A percentile compares a stretch with the other conserved stretches of the same genome.
Conservation (phyloP, 163 green algal species). For the Volvox carteri region DNA sequence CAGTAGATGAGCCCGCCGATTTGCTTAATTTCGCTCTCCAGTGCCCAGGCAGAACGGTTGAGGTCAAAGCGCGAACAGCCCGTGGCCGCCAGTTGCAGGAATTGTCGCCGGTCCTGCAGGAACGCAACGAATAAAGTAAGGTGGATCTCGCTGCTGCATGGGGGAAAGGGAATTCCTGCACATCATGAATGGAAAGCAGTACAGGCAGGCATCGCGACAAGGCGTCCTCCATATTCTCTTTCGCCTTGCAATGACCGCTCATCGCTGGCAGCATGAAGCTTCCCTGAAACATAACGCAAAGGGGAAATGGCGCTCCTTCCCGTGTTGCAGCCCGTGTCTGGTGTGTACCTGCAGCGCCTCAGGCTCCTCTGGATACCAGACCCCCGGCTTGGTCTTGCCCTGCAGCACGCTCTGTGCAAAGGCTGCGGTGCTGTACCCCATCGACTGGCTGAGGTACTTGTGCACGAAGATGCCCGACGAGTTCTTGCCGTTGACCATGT, state of each 20-base stretch:
- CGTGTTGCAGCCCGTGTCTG: too few relatives aligned
- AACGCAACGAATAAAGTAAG: too few relatives aligned
- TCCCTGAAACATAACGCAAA: too few relatives aligned
- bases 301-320: too few relatives aligned
- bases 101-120: constrained; percentile 59
- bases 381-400: constrained; percentile 89
- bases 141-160: too few relatives aligned
- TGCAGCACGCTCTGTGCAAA: constrained; percentile 91
- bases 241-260: too few relatives aligned
- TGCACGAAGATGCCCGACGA: constrained; percentile 90
- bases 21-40: constrained; percentile 83
- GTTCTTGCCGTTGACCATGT: constrained; percentile 88
- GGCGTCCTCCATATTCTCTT: too few relatives aligned
- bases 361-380: constrained; percentile 97
- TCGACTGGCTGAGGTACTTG: constrained; percentile 74
- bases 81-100: constrained; percentile 76
- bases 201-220: too few relatives aligned
- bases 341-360: constrained; percentile 69
- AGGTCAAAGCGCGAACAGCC: constrained; percentile 78
- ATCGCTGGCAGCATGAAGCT: too few relatives aligned
- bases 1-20: constrained; percentile 74
- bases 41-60: constrained; percentile 76
- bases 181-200: too few relatives aligned
- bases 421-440: constrained; percentile 87
- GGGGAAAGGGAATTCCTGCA: too few relatives aligned